Base-by-base conservation (phyloP, 1,139 yeast genomes). In the Magnusiomyces ingens region DNA sequence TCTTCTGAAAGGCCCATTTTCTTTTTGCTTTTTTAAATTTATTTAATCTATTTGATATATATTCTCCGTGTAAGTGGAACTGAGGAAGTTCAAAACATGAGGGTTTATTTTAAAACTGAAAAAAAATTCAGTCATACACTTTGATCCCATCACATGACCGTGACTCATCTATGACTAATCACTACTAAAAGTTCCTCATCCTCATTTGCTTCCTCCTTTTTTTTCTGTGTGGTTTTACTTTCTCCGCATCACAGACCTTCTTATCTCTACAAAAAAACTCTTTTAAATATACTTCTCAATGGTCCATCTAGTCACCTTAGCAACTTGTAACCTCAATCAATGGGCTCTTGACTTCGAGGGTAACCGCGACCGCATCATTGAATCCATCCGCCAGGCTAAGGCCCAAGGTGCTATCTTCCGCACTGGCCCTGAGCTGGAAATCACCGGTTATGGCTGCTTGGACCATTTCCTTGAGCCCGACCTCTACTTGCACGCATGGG, bases 271-370 rank as follows among this genome's bases (percentile, higher is more conserved):
- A 35, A n/a, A n/a, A 5, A 5, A 37, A 4, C 18, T n/a, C n/a
- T n/a, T 17, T 17, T 17, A 40, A 3, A 8, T 43, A 18, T 19
- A 2, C 32, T 11, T 26, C 21, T 11, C 53, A 41, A 78, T 79
- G 83, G 78, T 79, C 3, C 81, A 78, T 49, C 62, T 78, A 17
- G 77, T 79, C 51, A 80, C 84, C 1, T 71, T 80, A 46, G 81
- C 84, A 1, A 80, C 84, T 2, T 80, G 84, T 67, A 79, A 69
- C 65, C 77, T 94, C 61, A 94, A 94, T 71, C 99, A 94, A 78
- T 94, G 99, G 99, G 96, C 99, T 0, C 76, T 94, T 57, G 99
- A 94, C 70, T 94, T 89, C 70, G 98, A 93, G 68, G 99, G 99
- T 4, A 94, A 94, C 69, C 78, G 96, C 54, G 96, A 90, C 65